Percentiles rank a stretch among this genome's conserved stretches.
Conservation (phyloP, 495 filamentous ascomycete genomes). For the Monascus purpureus region DNA sequence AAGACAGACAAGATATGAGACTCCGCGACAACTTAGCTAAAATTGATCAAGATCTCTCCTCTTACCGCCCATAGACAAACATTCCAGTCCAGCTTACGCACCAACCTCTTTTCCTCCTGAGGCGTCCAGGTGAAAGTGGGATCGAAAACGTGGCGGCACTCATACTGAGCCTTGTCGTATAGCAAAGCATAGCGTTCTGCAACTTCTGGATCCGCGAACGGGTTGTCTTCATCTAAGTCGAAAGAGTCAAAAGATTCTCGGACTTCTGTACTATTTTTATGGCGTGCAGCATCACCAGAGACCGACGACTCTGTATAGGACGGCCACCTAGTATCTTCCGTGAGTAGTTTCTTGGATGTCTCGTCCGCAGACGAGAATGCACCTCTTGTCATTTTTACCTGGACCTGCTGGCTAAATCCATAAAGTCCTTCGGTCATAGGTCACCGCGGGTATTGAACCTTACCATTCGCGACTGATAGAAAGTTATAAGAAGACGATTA, state of each 20-base stretch:
- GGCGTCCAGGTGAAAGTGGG: slow-evolving; percentile 36
- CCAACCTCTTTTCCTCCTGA: slow-evolving; percentile 35
- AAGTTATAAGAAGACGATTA: no score
- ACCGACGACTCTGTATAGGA: neutral
- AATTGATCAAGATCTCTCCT: slow-evolving; percentile 10
- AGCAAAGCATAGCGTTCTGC: slow-evolving; percentile 30
- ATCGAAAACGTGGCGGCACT: slow-evolving; percentile 44
- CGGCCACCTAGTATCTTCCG: neutral
- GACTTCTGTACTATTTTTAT: neutral
- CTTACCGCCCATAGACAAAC: slow-evolving; percentile 38
- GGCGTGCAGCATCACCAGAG: neutral
- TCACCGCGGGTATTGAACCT: no score
- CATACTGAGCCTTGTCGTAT: slow-evolving; percentile 36
- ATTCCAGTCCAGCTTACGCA: slow-evolving; percentile 39
- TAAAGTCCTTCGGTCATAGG: no score
- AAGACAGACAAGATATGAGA: no score
- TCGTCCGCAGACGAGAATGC: neutral
- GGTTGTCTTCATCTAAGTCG: slow-evolving; percentile 7
- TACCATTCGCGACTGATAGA: no score
- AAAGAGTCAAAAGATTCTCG: neutral
- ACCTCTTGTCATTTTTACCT: neutral
- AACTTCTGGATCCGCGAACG: slow-evolving; percentile 30
- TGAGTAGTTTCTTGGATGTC: neutral
- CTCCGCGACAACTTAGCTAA: no score
- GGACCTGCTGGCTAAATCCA: no score